phyloP scores from a whole-genome alignment of 768 basidiomycete species.

The Tulasnella sp. region DNA sequence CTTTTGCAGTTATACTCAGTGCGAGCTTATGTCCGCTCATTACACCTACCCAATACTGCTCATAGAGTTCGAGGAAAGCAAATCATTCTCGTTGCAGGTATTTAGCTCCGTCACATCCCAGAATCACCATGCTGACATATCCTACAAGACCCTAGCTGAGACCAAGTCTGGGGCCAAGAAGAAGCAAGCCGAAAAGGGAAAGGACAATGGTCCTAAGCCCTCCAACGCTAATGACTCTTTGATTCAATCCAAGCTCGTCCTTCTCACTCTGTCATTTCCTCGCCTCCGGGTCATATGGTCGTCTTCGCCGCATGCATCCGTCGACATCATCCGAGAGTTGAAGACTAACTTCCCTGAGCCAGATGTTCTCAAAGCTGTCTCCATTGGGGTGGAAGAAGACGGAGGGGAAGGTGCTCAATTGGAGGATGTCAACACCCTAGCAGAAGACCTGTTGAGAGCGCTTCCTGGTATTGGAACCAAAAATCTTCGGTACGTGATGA shows the following conservation, averaged over 20 bases:
- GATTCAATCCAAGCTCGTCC: conserved; percentile 88
- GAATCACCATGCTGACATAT: neutral
- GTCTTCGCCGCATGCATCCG: conserved; percentile 84
- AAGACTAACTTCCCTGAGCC: conserved; percentile 75
- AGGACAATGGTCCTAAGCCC: neutral
- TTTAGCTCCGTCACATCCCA: conserved; percentile 17
- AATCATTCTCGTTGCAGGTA: conserved; percentile 84
- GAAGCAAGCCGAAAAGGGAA: neutral
- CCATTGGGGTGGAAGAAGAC: conserved; percentile 69
- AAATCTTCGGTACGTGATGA: conserved; percentile 77
- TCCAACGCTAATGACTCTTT: conserved; percentile 6
- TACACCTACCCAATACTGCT: conserved; percentile 89
- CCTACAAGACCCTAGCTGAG: conserved; percentile 25
- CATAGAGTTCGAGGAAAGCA: conserved; percentile 97
- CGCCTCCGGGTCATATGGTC: conserved; percentile 94
- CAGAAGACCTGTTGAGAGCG: conserved; percentile 71
- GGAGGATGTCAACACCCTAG: conserved; percentile 25
- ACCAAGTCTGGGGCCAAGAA: conserved; percentile 12
- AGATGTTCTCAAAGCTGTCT: conserved; percentile 59
- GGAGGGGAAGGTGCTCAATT: conserved; percentile 47
- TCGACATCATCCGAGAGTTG: conserved; percentile 87
- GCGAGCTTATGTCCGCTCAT: conserved; percentile 91
- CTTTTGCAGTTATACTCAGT: conserved; percentile 74
- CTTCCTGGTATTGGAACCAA: conserved; percentile 79
- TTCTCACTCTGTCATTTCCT: conserved; percentile 83